Evolutionary conservation across 1,139 yeast species (phyloP).

Genomic region (Kodamaea sp.): DNA sequence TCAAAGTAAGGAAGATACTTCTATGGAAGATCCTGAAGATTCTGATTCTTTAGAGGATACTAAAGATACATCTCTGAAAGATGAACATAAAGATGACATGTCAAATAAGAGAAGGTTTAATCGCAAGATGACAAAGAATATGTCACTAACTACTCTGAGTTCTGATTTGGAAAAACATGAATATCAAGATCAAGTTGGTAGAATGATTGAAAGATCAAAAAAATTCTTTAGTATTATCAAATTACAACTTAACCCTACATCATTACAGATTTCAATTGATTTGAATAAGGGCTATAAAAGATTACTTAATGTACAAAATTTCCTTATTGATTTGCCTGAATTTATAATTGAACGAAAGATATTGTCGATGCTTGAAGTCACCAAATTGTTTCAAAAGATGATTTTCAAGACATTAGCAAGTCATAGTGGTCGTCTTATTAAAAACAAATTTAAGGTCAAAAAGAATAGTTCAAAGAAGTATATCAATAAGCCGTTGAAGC

Average conservation of each 20-base stretch:
- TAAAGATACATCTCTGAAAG: neutral
- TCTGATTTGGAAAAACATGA: slow-evolving; percentile 16
- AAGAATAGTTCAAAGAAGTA: slow-evolving; percentile 14
- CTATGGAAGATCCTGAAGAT: slow-evolving; percentile 7
- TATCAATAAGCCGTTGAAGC: slow-evolving; percentile 20
- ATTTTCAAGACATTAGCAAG: slow-evolving; percentile 50
- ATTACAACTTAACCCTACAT: slow-evolving; percentile 44
- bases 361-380: slow-evolving; percentile 52
- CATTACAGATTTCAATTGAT: slow-evolving; percentile 54
- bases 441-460: slow-evolving; percentile 46
- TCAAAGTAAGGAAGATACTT: slow-evolving; percentile 9
- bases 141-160: slow-evolving; percentile 5
- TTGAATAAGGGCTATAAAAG: slow-evolving; percentile 53
- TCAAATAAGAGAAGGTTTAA: no score
- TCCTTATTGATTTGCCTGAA: slow-evolving; percentile 52
- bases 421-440: slow-evolving; percentile 57
- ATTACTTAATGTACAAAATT: slow-evolving; percentile 58
- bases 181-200: slow-evolving; percentile 41
- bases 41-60: slow-evolving; percentile 7
- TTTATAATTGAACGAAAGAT: slow-evolving; percentile 46
- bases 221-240: slow-evolving; percentile 53
- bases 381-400: slow-evolving; percentile 48
- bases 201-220: slow-evolving; percentile 59
- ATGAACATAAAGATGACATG: no score
- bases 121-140: slow-evolving; percentile 4